Evolutionary conservation across 2,329 filamentous ascomycete genomes (phyloP), one percentile per base, ranked within the genome.

Genomic region (Fusarium miscanthi): DNA sequence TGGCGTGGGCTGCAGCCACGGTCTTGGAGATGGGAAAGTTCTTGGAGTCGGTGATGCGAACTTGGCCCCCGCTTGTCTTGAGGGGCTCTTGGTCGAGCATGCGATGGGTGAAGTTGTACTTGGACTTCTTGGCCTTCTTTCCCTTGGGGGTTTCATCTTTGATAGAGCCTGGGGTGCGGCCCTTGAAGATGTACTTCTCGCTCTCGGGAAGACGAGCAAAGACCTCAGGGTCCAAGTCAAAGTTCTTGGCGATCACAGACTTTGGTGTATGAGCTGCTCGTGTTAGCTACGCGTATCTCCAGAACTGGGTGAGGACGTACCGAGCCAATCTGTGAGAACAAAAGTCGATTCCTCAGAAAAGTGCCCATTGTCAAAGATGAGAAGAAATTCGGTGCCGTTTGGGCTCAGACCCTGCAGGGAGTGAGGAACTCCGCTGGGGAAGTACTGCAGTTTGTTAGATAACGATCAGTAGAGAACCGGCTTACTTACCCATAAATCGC

Each of bases 131-230:
- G 73, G 92, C 90, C 35, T 87, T 80, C 48, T 88, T 87, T 38
- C 89, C 87, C 1, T 82, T 86, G 4, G 91, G 91, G 37, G 86
- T 86, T 78, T 94, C 92, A 13, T 92, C 85, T 13, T 89, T 85
- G 73, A 94, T 91, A 25, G 89, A 84, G 7, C 87, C 89, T 0
- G 92, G 92, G 3, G 86, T 81, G 0, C 88, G 88, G 66, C 92
- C 92, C 75, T 92, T 87, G 85, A 94, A 94, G 79, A 94, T 94
- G 84, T 94, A 94, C 74, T 93, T 92, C 75, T 94, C 88, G 56
- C 85, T 83, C 54, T 88, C 81, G 8, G 92, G 92, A 16, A 94
- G 86, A 68, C 91, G 86, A 21, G 88, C 86, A 76, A 95, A 94
- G 33, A 94, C 85, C 76, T 93, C 89, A 0, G 92, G 89, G 0